Base-by-base conservation (phyloP, 2,329 filamentous ascomycete genomes). In the Xylariales sp. region DNA sequence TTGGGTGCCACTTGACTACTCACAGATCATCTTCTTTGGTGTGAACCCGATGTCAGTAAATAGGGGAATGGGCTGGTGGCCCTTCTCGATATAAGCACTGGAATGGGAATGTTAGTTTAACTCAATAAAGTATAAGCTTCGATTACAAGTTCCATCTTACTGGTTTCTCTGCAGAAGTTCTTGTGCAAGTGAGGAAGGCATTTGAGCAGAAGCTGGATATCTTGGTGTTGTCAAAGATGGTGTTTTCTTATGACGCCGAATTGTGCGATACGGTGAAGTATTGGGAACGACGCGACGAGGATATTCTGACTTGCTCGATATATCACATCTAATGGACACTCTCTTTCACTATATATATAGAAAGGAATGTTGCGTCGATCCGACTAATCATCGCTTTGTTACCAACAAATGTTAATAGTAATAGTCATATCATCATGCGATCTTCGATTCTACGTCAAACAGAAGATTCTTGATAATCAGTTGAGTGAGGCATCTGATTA, bases 141-240 rank as follows among this genome's bases (percentile, higher is more conserved):
- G 6, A 43, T 43, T 16, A 1, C 18, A 28, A 30, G 18, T 41
- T 12, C 2, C 10, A 18, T 14, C 45, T 41, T 56, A 63, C 61
- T 63, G 52, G 3, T 63, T 63, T 14, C 61, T 52, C n/a, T 63
- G 39, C 23, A 63, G 61, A 32, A 63, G 52, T 18, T 65, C 30
- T 54, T 41, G 34, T 5, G 49, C 49, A 48, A 62, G 41, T 30
- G 50, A 62, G 1, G 39, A 39, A 39, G 36, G 2, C 36, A 39
- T 39, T 39, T 39, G 5, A 39, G 36, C 8, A 39, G 36, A 10
- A 39, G 36, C 6, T 8, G 8, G 12, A 39, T 39, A 39, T 3
- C 12, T 39, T 8, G 8, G 12, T 8, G 8, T 8, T 10, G 8
- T 39, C 12, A 39, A 39, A 39, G 8, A 39, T 39, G 36, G 36